A percentile compares a stretch with the other conserved stretches of the same genome.
Conservation (phyloP, 352 stramenopile species). For the Phytophthora foliorum region DNA sequence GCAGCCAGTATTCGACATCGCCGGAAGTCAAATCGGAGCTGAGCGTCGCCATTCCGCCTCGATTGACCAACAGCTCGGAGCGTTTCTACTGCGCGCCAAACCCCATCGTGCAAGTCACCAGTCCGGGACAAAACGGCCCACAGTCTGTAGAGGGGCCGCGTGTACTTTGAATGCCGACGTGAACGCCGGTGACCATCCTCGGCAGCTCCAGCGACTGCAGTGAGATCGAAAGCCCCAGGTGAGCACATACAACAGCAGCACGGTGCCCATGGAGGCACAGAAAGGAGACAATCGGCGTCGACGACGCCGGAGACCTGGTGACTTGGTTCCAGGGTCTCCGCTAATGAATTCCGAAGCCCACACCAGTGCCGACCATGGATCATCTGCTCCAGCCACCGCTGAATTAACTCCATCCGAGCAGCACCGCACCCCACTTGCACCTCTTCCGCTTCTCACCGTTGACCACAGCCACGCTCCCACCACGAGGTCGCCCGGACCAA, state of each 20-base stretch:
- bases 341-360: conserved; percentile 15
- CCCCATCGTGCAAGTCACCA: neutral
- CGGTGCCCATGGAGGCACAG: conserved; percentile 7
- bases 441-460: conserved; percentile 4
- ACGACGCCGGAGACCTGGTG: conserved; percentile 17
- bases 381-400: conserved; percentile 24
- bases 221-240: neutral
- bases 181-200: neutral
- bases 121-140: neutral
- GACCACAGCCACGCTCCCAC: neutral
- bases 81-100: conserved; percentile 7
- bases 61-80: conserved; percentile 3
- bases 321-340: conserved; percentile 10
- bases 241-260: neutral
- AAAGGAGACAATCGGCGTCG: conserved; percentile 27
- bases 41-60: neutral
- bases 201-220: neutral
- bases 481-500: conserved; percentile 4
- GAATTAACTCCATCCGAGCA: conserved; percentile 23
- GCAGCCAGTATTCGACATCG: neutral
- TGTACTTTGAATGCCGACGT: conserved; percentile 20
- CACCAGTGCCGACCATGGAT: conserved; percentile 24
- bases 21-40: conserved; percentile 10
- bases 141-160: too few relatives aligned
- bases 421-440: conserved; percentile 11